Base-by-base conservation (phyloP, 2,329 filamentous ascomycete genomes). In the Trichophyton schoenleinii region DNA sequence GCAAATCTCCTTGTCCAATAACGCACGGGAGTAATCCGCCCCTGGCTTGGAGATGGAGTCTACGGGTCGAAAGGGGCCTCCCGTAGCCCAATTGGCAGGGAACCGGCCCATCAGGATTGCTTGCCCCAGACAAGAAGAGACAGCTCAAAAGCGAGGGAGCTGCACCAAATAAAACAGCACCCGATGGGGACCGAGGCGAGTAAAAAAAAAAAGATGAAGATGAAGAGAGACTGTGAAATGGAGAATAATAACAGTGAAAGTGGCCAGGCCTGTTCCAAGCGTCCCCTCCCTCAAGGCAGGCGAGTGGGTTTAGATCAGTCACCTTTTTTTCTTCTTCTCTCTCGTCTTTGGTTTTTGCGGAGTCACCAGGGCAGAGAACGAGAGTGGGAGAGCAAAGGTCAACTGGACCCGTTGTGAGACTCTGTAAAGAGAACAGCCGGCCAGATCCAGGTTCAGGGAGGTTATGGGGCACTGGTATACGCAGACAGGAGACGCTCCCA, bases 1-100 rank as follows among this genome's bases (percentile, higher is more conserved):
- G 52, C 52, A 55, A 55, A 55, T 36, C 52, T 55, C 52, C 52
- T 20, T 28, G 52, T 31, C 52, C 52, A 55, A 55, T 55, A 34
- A 55, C 52, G 31, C 52, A 55, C 52, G 31, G 28, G 28, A 55
- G 28, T n/a, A 55, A 55, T 36, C 52, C 52, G 31, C 52, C 52
- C 52, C 52, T 55, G 52, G 25, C 31, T 36, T 28, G 31, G 7
- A 55, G 31, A 55, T 55, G 52, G 52, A 36, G 52, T 31, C 28
- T 38, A 34, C 31, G 52, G 52, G 52, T 55, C 52, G n/a, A 36
- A 55, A 55, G 52, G 52, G 52, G 52, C 52, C 52, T 55, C 52
- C 52, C 52, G 52, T 36, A 36, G 52, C 52, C 52, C 52, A 55
- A 55, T 11, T 55, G 15, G 52, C 28, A 34, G 52, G 52, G 52